These are phyloP conservation scores for Neospora caninum DNA, from an alignment of 169 alveolate species.

Conservation along the genomic window DNA sequence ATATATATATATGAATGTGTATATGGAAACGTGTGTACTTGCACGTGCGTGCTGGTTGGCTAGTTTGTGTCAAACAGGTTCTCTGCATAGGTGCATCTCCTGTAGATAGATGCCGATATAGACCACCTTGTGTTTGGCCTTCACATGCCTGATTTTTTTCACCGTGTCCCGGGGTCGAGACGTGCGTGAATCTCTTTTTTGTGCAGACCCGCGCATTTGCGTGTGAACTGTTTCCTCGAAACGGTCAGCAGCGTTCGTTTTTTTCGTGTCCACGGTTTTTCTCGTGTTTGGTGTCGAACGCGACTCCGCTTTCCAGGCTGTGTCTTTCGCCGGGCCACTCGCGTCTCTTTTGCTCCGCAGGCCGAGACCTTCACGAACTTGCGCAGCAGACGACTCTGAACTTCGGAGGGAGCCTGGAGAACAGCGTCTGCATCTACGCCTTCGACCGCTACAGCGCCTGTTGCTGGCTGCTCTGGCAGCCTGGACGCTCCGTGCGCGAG, in stretches of 20 bases:
- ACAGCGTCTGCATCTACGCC: conserved; percentile 41
- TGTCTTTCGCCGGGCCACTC: neutral
- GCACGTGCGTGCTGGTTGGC: too few species aligned
- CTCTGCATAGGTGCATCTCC: too few species aligned
- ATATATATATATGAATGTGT: neutral
- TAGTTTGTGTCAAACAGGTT: too few species aligned
- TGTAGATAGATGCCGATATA: too few species aligned
- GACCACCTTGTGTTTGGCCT: too few species aligned
- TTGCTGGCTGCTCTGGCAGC: conserved; percentile 65
- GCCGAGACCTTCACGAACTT: neutral
- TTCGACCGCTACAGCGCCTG: conserved; percentile 23
- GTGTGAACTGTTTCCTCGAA: too few species aligned
- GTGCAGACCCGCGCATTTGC: too few species aligned
- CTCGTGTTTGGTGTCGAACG: neutral
- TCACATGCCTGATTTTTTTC: too few species aligned
- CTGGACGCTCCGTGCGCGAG: conserved; percentile 57
- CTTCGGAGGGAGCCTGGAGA: conserved; percentile 7
- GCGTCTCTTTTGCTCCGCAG: neutral
- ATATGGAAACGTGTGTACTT: too few species aligned
- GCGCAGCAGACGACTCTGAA: conserved; percentile 51
- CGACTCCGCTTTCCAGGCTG: neutral
- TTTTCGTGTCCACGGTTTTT: neutral
- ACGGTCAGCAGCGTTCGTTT: neutral
- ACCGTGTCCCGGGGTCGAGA: too few species aligned
- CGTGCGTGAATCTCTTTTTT: too few species aligned